These are phyloP conservation scores for Parastagonospora avenae DNA, from an alignment of 2,329 filamentous ascomycete genomes.

Conservation along the genomic window DNA sequence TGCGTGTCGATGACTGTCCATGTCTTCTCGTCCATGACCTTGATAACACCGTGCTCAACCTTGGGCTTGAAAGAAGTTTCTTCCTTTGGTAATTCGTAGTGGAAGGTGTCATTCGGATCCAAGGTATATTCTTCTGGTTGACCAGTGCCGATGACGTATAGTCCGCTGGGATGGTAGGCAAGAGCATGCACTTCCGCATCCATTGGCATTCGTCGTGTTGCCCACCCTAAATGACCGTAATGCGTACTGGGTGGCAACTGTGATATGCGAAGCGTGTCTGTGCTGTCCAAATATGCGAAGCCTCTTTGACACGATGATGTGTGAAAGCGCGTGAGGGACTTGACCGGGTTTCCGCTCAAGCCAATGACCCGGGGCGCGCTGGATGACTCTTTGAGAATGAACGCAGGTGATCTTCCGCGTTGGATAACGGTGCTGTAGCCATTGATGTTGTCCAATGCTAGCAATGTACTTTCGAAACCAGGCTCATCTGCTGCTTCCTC, in stretches of 20 bases:
- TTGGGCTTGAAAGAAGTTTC: conserved; percentile 67
- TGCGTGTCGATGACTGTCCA: conserved; percentile 81
- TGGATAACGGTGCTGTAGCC: conserved; percentile 85
- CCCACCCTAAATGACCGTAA: conserved; percentile 76
- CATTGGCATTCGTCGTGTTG: conserved; percentile 72
- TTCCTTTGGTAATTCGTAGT: conserved; percentile 76
- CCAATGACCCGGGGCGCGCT: conserved; percentile 76
- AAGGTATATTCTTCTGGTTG: conserved; percentile 70
- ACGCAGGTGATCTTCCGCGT: conserved; percentile 77
- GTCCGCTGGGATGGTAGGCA: conserved; percentile 76
- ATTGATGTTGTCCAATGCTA: conserved; percentile 67
- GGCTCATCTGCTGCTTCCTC: conserved; percentile 56
- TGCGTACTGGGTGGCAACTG: conserved; percentile 71
- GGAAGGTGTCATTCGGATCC: conserved; percentile 83
- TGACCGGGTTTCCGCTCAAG: conserved; percentile 70
- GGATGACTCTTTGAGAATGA: conserved; percentile 81
- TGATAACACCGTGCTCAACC: conserved; percentile 73
- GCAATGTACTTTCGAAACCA: conserved; percentile 56
- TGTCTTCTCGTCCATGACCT: conserved; percentile 76
- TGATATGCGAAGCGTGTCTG: conserved; percentile 72
- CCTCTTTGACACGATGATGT: conserved; percentile 78
- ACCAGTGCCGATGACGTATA: conserved; percentile 78
- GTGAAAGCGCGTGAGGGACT: conserved; percentile 76
- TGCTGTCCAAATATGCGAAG: conserved; percentile 73
- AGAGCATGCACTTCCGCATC: conserved; percentile 73